Evolutionary conservation across 176 grass and related monocot genomes (phyloP), one percentile per base, ranked within the genome.

Genomic region (Ensete ventricosum): DNA sequence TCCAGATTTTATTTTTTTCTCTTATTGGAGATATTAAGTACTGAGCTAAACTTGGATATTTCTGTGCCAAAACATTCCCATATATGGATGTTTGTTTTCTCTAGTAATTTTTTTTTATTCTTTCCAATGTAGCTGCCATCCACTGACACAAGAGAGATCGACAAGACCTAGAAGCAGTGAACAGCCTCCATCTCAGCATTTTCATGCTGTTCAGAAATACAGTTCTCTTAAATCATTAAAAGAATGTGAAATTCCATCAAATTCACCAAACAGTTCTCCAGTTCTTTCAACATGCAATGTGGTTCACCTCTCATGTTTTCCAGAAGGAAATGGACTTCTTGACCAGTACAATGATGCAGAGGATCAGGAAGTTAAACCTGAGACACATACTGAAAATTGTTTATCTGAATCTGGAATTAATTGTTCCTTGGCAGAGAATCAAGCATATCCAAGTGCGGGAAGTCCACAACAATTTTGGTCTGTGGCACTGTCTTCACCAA

Each of bases 261-360:
- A 90, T 76, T 88, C 87, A 62, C 34, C 67, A 17, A 21, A 8
- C 14, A 51, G 67, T 19, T 70, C 67, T 70, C 67, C 67, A 9
- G 51, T 51, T 70, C 19, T 19, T 3, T 52, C 77, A 54, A 82
- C 76, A 77, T 87, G 83, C 72, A 91, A 82, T 43, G 63, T 78
- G 24, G 14, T 75, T 74, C 84, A 76, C 17, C 51, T 88, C 77
- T 74, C 79, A 65, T 81, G 83, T 71, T 53, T 86, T 71, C 67
- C 55, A 60, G 82, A 87, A 76, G 88, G 84, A 79, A 88, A 82
- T 77, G 65, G 66, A 68, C 63, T 64, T 17, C 82, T 74, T 54
- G 53, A 55, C 24, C 52, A 55, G 25, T 19, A 58, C 14, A 34
- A 34, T 34, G 72, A 74, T 27, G 53, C 53, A 57, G 52, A 22